Percentiles rank a stretch among this genome's conserved stretches.
Conservation (phyloP, 2,329 filamentous ascomycete genomes). For the Thermomyces lanuginosus region DNA sequence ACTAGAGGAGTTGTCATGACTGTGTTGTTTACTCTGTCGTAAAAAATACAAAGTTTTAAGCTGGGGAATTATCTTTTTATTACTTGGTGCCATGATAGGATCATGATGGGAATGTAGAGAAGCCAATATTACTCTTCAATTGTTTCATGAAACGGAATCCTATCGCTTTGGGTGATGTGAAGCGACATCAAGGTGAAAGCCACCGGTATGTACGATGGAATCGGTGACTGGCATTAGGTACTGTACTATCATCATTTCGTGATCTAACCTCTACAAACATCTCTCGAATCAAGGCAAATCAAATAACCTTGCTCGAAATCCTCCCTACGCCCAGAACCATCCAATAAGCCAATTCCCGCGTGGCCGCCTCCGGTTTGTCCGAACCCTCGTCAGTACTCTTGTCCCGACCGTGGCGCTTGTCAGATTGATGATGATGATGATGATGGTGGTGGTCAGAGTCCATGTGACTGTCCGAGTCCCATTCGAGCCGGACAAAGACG, state of each 20-base stretch:
- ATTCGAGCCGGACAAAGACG: slow-evolving; percentile 82
- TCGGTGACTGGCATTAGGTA: slow-evolving; percentile 1
- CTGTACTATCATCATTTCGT: background rate
- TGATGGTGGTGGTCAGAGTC: slow-evolving; percentile 12
- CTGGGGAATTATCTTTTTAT: too few species aligned
- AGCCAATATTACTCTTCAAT: too few species aligned
- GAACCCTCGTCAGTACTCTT: slow-evolving; percentile 1
- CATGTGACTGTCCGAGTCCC: slow-evolving; percentile 49
- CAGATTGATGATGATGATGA: too few species aligned
- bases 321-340: slow-evolving; percentile 76
- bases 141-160: too few species aligned
- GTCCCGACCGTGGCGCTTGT: slow-evolving; percentile 2
- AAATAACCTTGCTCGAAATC: slow-evolving; percentile 35
- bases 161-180: too few species aligned
- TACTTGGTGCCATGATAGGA: too few species aligned
- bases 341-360: slow-evolving; percentile 87
- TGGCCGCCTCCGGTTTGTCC: slow-evolving; percentile 52
- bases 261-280: too few species aligned
- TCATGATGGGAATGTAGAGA: too few species aligned
- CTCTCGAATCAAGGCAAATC: background rate
- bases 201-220: too few species aligned
- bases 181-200: too few species aligned
- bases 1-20: slow-evolving; percentile 53
- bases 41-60: too few species aligned
- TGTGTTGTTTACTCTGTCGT: too few species aligned